Conservation (phyloP, 805 yeast species). For the Hanseniaspora taiwanica region DNA sequence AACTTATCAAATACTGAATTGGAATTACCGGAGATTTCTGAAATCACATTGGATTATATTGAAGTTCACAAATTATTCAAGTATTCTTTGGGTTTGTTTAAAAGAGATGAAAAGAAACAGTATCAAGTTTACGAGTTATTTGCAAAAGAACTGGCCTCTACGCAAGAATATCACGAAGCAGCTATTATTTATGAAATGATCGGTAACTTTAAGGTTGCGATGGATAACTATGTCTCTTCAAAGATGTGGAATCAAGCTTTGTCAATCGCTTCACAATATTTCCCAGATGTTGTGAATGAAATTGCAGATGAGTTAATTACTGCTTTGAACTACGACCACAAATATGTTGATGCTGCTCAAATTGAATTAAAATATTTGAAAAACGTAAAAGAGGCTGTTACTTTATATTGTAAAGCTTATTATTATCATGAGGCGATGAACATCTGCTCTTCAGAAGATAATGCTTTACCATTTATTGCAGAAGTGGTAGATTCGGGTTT, state of each 20-base stretch:
- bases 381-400: slow-evolving; percentile 49
- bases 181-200: slow-evolving; percentile 68
- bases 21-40: slow-evolving; percentile 24
- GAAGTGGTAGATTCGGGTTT: slow-evolving; percentile 57
- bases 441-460: slow-evolving; percentile 35
- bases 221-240: slow-evolving; percentile 55
- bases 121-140: slow-evolving; percentile 41
- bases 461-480: slow-evolving; percentile 33
- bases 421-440: slow-evolving; percentile 66
- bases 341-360: slow-evolving; percentile 68
- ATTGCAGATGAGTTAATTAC: slow-evolving; percentile 49
- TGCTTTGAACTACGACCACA: slow-evolving; percentile 51
- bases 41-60: slow-evolving; percentile 58
- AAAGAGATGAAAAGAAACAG: slow-evolving; percentile 41
- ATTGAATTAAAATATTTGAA: slow-evolving; percentile 51
- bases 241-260: slow-evolving; percentile 82
- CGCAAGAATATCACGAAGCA: slow-evolving; percentile 56
- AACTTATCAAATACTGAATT: slow-evolving; percentile 42
- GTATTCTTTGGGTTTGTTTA: slow-evolving; percentile 50
- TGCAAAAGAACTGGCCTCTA: slow-evolving; percentile 47
- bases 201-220: slow-evolving; percentile 41
- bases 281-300: slow-evolving; percentile 27
- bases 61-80: slow-evolving; percentile 57
- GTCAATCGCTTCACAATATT: slow-evolving; percentile 35
- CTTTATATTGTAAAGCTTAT: slow-evolving; percentile 60